Evolutionary conservation across 2,329 filamentous ascomycete genomes (phyloP).

Genomic region (Elsinoe necatrix): DNA sequence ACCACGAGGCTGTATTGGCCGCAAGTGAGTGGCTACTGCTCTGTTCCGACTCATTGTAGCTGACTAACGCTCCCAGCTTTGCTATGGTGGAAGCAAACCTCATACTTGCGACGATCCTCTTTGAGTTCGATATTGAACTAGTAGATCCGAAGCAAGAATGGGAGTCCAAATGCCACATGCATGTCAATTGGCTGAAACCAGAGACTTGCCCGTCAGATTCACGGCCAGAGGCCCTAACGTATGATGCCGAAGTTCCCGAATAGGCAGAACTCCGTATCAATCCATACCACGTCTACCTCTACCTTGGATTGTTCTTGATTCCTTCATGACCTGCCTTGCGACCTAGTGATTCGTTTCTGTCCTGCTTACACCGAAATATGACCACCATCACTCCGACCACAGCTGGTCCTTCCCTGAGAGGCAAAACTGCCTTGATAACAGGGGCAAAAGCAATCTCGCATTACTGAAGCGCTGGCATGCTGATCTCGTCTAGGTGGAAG

Average conservation of each 20-base stretch:
- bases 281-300: not conserved
- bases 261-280: not conserved
- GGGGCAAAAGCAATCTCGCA: not conserved
- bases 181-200: conserved; percentile 12
- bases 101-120: conserved; percentile 3
- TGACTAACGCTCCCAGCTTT: not conserved
- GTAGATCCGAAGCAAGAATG: conserved; percentile 3
- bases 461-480: not conserved
- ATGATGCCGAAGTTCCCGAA: not conserved
- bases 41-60: not conserved
- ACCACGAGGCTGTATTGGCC: conserved; percentile 15
- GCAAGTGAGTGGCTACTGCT: not conserved
- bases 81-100: conserved; percentile 10
- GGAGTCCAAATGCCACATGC: conserved; percentile 9
- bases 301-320: not conserved
- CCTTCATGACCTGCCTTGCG: too few relatives aligned
- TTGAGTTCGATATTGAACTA: conserved; percentile 2
- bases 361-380: not conserved
- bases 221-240: not conserved
- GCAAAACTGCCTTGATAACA: not conserved
- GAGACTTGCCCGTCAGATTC: not conserved
- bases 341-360: too few relatives aligned
- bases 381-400: not conserved
- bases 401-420: not conserved
- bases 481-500: not conserved